Percentiles rank a stretch among this genome's conserved stretches.
These are phyloP conservation scores for Pelargonium fulgidum DNA, from an alignment of 441 rosid genomes.

Conservation along the genomic window DNA sequence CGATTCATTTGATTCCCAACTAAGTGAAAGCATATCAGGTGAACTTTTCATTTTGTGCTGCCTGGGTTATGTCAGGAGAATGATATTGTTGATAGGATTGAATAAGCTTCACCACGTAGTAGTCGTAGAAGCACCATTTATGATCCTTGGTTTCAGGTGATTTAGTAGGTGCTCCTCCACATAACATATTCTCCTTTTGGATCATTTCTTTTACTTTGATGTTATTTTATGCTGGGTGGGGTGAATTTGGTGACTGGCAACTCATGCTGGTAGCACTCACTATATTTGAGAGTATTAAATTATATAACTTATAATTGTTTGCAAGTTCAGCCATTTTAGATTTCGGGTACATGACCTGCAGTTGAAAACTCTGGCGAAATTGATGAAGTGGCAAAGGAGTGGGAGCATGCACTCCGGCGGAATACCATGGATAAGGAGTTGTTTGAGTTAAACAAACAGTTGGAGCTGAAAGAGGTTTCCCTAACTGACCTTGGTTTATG, in stretches of 20 bases:
- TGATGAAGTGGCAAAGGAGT: conserved; percentile 57
- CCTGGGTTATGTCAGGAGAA: neutral
- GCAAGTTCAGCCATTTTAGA: neutral
- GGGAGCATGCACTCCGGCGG: conserved; percentile 52
- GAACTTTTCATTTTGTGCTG: conserved; percentile 17
- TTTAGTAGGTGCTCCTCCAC: neutral
- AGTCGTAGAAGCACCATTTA: neutral
- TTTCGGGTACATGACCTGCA: conserved; percentile 16
- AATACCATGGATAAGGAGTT: conserved; percentile 59
- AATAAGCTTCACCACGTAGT: conserved; percentile 6
- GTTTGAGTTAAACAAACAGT: conserved; percentile 47
- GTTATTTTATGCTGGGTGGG: neutral
- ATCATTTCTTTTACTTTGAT: neutral
- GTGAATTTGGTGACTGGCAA: neutral
- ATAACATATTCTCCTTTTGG: neutral
- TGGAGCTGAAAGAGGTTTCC: conserved; percentile 68
- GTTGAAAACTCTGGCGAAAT: conserved; percentile 44
- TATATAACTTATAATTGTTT: neutral
- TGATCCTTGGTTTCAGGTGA: neutral
- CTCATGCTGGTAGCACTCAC: neutral
- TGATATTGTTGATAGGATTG: conserved; percentile 3
- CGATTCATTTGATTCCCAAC: conserved; percentile 48
- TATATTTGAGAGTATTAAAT: neutral
- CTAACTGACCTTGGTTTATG: conserved; percentile 18
- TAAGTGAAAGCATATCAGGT: conserved; percentile 50